Conservation (phyloP, 192 early-diverging fungal genomes). For the Umbelopsis sp. region DNA sequence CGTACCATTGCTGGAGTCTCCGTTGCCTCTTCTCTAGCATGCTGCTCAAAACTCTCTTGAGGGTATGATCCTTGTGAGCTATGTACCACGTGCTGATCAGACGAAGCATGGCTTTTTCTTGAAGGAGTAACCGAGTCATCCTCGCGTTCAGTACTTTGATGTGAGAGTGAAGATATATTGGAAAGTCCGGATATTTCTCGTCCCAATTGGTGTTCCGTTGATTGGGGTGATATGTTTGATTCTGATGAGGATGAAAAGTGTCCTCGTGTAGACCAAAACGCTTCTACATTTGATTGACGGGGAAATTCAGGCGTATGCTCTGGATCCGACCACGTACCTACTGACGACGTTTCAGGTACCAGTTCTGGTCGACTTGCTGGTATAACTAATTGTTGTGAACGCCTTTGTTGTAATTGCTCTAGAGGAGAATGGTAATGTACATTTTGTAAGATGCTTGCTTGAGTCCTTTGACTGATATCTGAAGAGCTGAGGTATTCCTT, state of each 20-base stretch:
- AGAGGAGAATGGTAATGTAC: background rate
- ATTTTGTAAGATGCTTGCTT: conserved; percentile 10
- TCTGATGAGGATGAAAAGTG: background rate
- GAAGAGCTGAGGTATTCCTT: conserved; percentile 8
- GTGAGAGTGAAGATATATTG: background rate
- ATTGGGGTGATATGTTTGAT: background rate
- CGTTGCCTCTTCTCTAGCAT: background rate
- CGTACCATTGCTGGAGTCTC: background rate
- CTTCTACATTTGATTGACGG: background rate
- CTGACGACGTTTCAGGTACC: background rate
- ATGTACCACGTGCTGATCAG: background rate
- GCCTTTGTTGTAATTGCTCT: background rate
- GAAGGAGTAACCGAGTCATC: background rate
- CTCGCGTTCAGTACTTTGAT: background rate
- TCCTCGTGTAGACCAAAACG: conserved; percentile 2
- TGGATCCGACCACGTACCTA: background rate
- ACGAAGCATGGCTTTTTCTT: background rate
- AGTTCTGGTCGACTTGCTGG: background rate
- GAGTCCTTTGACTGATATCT: conserved; percentile 4
- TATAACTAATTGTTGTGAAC: background rate
- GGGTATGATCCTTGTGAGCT: conserved; percentile 1
- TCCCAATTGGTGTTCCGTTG: background rate
- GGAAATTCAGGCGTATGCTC: background rate
- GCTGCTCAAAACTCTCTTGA: background rate
- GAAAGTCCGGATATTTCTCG: background rate